A percentile compares a stretch with the other conserved stretches of the same genome.
Conservation (phyloP, 345 rosid species). For the Dovyalis caffra region DNA sequence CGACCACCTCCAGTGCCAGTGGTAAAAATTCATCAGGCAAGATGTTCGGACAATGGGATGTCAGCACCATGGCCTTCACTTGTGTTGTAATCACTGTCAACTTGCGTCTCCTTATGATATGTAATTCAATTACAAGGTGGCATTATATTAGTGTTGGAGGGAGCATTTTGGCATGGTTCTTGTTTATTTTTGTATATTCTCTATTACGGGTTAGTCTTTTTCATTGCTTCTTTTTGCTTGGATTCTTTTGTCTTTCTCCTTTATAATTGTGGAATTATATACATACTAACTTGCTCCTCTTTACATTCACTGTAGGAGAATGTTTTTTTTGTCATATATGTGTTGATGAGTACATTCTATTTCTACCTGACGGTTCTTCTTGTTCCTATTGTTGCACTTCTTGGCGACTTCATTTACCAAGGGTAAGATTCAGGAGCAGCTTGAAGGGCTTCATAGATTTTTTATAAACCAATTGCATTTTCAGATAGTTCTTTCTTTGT, state of each 20-base stretch:
- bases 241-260: background rate
- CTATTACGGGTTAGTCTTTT: constrained; percentile 39
- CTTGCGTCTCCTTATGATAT: constrained; percentile 90
- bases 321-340: constrained; percentile 73
- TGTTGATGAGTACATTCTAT: constrained; percentile 83
- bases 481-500: background rate
- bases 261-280: background rate
- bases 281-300: constrained; percentile 16
- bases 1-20: constrained; percentile 50
- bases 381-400: constrained; percentile 84
- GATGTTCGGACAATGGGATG: constrained; percentile 94
- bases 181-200: constrained; percentile 69
- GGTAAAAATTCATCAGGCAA: constrained; percentile 73
- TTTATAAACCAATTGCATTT: background rate
- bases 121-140: constrained; percentile 91
- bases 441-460: background rate
- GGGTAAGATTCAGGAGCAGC: constrained; percentile 50
- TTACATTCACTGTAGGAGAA: constrained; percentile 59
- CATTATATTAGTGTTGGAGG: constrained; percentile 88
- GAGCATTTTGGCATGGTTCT: constrained; percentile 86
- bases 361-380: constrained; percentile 77
- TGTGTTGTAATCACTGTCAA: constrained; percentile 92
- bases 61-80: constrained; percentile 96
- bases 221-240: constrained; percentile 1
- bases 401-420: constrained; percentile 88